Base-by-base conservation (phyloP, 2,329 filamentous ascomycete species). In the Iodosphaeria phyllophila region DNA sequence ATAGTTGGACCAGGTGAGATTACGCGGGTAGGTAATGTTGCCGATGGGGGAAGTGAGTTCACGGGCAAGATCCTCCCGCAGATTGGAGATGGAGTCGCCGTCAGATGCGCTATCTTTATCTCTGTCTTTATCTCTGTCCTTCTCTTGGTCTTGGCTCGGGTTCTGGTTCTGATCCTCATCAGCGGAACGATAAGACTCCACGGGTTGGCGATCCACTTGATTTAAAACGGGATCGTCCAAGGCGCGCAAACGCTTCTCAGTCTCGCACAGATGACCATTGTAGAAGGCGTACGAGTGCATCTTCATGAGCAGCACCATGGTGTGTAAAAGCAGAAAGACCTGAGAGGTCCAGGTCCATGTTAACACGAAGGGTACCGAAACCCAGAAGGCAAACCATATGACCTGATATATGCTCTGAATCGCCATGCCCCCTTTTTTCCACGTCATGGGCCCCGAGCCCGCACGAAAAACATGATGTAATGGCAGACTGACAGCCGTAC, bases 261-360 rank as follows among this genome's bases (percentile, higher is more conserved):
- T 91, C 47, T 89, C 80, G 36, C 76, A 79, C 10, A 98, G 60
- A 48, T 98, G 89, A 8, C 89, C 89, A 40, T 93, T 95, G 56
- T 98, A 98, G 49, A 95, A 98, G 13, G 82, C 78, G 43, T 92
- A 98, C 5, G 84, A 93, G 48, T 98, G 89, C 71, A 95, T 89
- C 59, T 98, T 98, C 89, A 98, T 98, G 25, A 93, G 70, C 12
- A 98, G 61, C 6, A 80, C 75, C 51, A 98, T 70, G 21, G 83
- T 75, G 50, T 98, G 89, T 17, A 98, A 59, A 8, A 84, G 75
- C 38, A 98, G 67, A 48, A 91, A 98, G 19, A 98, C 89, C 44
- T 95, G 89, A 3, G 86, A 74, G 1, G 89, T 98, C 89, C 89
- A 98, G 3, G 83, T 79, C 89, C 89, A 98, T 25, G 76, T 63